Evolutionary conservation across 495 filamentous ascomycete genomes (phyloP), one percentile per base, ranked within the genome.

Genomic region (Pyrenopolyporus hunteri): DNA sequence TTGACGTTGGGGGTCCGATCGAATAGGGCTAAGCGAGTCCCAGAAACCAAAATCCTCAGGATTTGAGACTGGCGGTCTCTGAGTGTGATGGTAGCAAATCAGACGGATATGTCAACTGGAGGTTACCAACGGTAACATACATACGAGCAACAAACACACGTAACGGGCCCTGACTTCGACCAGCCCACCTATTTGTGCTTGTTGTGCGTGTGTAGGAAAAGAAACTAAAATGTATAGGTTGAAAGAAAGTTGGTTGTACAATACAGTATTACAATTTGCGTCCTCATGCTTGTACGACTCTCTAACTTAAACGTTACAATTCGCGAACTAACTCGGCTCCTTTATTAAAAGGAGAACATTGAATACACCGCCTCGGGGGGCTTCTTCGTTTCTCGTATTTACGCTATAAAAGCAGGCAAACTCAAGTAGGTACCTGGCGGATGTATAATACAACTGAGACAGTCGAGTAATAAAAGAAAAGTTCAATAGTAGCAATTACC

Each of bases 361-460:
- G 0, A 40, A 6, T 40, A 40, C 22, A 40, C 37, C 19, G 19
- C 19, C 37, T 42, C 37, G 23, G 23, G 9, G 17, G 4, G 19
- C 10, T 22, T 42, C 9, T n/a, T 20, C 3, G 37, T n/a, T 20
- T 23, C n/a, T 42, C n/a, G n/a, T n/a, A n/a, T n/a, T n/a, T n/a
- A n/a, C n/a, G n/a, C n/a, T n/a, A n/a, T n/a, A n/a, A n/a, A n/a
- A n/a, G n/a, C n/a, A n/a, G n/a, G n/a, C n/a, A n/a, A n/a, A n/a
- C n/a, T n/a, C n/a, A n/a, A n/a, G n/a, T n/a, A n/a, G n/a, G n/a
- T n/a, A n/a, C n/a, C n/a, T n/a, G n/a, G n/a, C n/a, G n/a, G n/a
- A n/a, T n/a, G n/a, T n/a, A 11, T 53, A 32, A 40, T 50, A 46
- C 35, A 39, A 23, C 40, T 47, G 19, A 47, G 46, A 63, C 47